Evolutionary conservation across 306 rosid genomes (phyloP), one percentile per base, ranked within the genome.

Genomic region (Gastrolobium villosum): DNA sequence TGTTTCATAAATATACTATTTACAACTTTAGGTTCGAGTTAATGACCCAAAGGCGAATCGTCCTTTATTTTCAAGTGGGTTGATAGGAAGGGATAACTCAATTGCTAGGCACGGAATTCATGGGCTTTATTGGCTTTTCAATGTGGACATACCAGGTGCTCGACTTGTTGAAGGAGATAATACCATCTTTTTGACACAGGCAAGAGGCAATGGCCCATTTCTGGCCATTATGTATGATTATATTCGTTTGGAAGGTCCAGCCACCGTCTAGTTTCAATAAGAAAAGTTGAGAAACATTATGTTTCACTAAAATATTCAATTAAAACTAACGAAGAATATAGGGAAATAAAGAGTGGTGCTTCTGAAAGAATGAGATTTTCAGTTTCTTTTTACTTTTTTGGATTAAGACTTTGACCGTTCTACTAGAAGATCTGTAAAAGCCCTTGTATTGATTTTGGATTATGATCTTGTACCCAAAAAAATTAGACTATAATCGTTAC

Each of bases 91-190:
- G 65, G 99, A 95, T 78, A 95, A 95, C 65, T 91, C 99, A 26
- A 86, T 95, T 1, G 99, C 99, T 2, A 89, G 99, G 65, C 99
- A 95, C 69, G 99, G 99, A 70, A 91, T 89, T 71, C 98, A 95
- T 70, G 99, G 99, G 4, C 93, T 95, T 32, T 83, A 91, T 49
- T 87, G 98, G 98, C 83, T 88, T 43, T 93, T 37, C 85, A 86
- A 45, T 63, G 92, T 87, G n/a, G 84, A 75, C 26, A 65, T 95
- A 61, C 26, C 75, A 0, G 82, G 85, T 11, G 41, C 79, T 61
- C 86, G 68, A 64, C 87, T 92, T 10, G 86, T 88, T 44, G 86
- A 75, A 87, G 98, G 98, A 80, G 93, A 91, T 6, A 95, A 92
- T 46, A 81, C 84, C 31, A 81, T 94, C 49, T 92, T 89, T 52